These are phyloP conservation scores for Boletus sp. DNA, from an alignment of 768 basidiomycete species.

Conservation along the genomic window DNA sequence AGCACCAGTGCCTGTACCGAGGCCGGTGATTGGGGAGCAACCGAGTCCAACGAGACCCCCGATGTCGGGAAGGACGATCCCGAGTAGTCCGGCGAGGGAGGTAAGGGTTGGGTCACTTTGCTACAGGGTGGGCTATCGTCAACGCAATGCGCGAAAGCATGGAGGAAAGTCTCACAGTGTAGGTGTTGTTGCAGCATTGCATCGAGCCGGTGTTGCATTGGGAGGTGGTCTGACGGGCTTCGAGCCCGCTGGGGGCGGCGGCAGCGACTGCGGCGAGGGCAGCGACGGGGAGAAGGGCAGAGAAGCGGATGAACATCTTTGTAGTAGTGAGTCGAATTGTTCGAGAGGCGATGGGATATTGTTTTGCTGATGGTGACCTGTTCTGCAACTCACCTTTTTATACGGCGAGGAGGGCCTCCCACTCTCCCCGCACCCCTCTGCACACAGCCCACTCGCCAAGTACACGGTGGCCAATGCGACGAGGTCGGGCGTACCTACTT, in stretches of 20 bases:
- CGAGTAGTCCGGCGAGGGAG: no score
- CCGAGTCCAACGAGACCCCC: no score
- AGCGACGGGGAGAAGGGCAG: conserved; percentile 9
- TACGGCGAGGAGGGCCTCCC: no score
- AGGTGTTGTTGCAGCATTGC: conserved; percentile 1
- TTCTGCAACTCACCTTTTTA: no score
- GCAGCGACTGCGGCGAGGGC: conserved; percentile 1
- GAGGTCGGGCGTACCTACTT: background rate
- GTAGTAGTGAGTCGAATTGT: background rate
- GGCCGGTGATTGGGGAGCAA: no score
- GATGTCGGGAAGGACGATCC: no score
- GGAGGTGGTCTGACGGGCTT: no score
- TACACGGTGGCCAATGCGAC: background rate
- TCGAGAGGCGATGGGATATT: no score
- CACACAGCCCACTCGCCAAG: background rate
- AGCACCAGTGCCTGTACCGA: no score
- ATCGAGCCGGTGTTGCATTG: conserved; percentile 7
- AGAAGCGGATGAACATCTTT: conserved; percentile 7
- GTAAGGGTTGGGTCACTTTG: no score
- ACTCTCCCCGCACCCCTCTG: no score
- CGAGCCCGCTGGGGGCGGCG: background rate
- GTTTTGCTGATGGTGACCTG: no score
- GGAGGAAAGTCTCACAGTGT: background rate
- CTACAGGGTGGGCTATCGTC: background rate
- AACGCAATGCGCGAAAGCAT: background rate